Base-by-base conservation (phyloP, 352 stramenopile genomes). In the Globisporangium okanoganense region DNA sequence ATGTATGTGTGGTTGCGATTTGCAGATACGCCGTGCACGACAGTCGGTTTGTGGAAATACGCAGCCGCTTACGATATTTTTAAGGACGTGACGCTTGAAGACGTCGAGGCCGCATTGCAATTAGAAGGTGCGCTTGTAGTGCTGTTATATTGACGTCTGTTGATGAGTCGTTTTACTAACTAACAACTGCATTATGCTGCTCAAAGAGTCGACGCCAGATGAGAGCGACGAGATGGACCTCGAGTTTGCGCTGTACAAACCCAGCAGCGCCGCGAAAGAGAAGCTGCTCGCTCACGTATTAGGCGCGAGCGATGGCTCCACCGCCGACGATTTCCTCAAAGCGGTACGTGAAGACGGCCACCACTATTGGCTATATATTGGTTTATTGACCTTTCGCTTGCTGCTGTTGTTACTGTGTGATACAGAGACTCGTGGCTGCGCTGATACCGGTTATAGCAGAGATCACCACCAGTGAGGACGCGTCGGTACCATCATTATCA, bases 1-100 rank as follows among this genome's bases (percentile, higher is more conserved):
- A 5, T 27, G 52, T 49, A 12, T 56, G 33, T 25, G 35, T 53
- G 47, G 20, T 13, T 33, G 6, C 29, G 29, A 25, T 48, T 29
- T 47, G 31, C 49, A 93, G 83, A 88, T 48, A 65, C 78, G 27
- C 79, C 79, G 18, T 91, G 78, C 48, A 88, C 81, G 60, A 88
- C 78, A 2, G 74, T 69, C 25, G 81, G 83, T 5, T 54, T 93
- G 43, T 93, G 83, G 83, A 82, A 77, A 41, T 91, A 86, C 58
- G 38, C 85, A 31, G 71, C 71, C 22, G 72, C 76, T 8, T 88
- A 80, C 57, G 73, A 78, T 47, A 87, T 80, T 56, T 91, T 89
- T 38, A 81, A 82, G 45, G 76, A 67, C 24, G 74, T 90, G 24
- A 76, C 71, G 49, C 68, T 73, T 5, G 73, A 81, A 57, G 80